Evolutionary conservation across 2,329 filamentous ascomycete species (phyloP).

Genomic region (Triangularia verruculosa): DNA sequence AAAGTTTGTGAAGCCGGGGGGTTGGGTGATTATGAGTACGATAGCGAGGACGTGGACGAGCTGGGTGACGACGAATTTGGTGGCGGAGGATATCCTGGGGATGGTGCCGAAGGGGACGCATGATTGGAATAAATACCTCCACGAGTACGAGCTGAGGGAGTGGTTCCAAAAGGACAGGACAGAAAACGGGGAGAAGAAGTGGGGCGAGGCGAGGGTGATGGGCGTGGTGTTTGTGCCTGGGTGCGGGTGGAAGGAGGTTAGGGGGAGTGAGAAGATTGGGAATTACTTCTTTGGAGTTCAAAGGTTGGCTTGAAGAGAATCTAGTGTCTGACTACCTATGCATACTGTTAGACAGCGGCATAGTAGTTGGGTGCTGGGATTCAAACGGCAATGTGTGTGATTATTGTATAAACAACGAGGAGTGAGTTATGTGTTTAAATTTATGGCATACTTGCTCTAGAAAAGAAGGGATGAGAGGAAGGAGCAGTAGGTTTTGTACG

Average conservation of each 20-base stretch:
- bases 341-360: too few relatives aligned
- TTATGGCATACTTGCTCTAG: too few relatives aligned
- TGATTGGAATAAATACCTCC: slow-evolving; percentile 95
- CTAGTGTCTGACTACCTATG: too few relatives aligned
- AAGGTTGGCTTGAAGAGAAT: slow-evolving; percentile 30
- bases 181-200: slow-evolving; percentile 39
- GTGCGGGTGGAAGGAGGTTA: slow-evolving; percentile 81
- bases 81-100: slow-evolving; percentile 82
- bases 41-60: slow-evolving; percentile 87
- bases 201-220: slow-evolving; percentile 61
- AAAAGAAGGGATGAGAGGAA: too few relatives aligned
- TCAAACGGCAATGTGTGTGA: too few relatives aligned
- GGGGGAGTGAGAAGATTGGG: slow-evolving; percentile 77
- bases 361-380: too few relatives aligned
- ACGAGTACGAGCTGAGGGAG: slow-evolving; percentile 69
- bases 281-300: slow-evolving; percentile 95
- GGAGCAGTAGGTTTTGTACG: too few relatives aligned
- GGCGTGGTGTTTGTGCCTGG: slow-evolving; percentile 90
- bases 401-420: too few relatives aligned
- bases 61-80: slow-evolving; percentile 87
- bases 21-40: slow-evolving; percentile 89
- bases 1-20: slow-evolving; percentile 79
- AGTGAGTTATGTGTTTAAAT: too few relatives aligned
- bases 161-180: slow-evolving; percentile 40
- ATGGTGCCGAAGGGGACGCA: slow-evolving; percentile 93